Conservation (phyloP, 2,329 filamentous ascomycete genomes). For the Penicillium brevicompactum region DNA sequence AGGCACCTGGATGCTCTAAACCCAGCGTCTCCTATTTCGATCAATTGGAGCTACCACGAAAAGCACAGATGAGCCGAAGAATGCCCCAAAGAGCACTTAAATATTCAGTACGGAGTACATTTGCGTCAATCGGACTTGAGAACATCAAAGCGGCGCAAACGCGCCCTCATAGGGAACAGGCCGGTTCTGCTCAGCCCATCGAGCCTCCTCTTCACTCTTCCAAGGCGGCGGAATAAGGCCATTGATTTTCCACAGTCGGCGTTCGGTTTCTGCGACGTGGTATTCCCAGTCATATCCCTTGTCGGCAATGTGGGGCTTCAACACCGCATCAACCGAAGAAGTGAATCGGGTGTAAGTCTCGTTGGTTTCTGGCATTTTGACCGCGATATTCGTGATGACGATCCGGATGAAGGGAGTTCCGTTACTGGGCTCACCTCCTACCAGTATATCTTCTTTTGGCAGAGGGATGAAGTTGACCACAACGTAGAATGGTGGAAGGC, state of each 20-base stretch:
- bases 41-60: too few relatives aligned
- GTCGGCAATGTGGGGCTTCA: conserved; percentile 20
- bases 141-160: background rate
- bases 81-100: background rate
- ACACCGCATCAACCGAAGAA: conserved; percentile 11
- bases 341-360: conserved; percentile 4
- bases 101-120: background rate
- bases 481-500: conserved; percentile 35
- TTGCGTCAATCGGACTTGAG: too few relatives aligned
- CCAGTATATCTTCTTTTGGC: conserved; percentile 9
- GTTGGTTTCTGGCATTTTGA: conserved; percentile 12
- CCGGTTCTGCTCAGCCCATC: conserved; percentile 16
- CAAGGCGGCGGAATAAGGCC: conserved; percentile 21
- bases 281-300: conserved; percentile 26
- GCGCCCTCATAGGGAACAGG: conserved; percentile 15
- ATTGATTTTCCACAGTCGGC: conserved; percentile 28
- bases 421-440: conserved; percentile 1
- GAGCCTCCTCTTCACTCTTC: conserved; percentile 13
- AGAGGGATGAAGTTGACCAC: conserved; percentile 27
- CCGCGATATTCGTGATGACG: conserved; percentile 22
- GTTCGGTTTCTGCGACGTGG: conserved; percentile 22
- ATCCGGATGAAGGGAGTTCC: conserved; percentile 21
- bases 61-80: too few relatives aligned
- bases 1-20: too few relatives aligned
- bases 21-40: too few relatives aligned